These are phyloP conservation scores for Oryza punctata DNA, from an alignment of 176 grass and related monocot species.

Conservation along the genomic window DNA sequence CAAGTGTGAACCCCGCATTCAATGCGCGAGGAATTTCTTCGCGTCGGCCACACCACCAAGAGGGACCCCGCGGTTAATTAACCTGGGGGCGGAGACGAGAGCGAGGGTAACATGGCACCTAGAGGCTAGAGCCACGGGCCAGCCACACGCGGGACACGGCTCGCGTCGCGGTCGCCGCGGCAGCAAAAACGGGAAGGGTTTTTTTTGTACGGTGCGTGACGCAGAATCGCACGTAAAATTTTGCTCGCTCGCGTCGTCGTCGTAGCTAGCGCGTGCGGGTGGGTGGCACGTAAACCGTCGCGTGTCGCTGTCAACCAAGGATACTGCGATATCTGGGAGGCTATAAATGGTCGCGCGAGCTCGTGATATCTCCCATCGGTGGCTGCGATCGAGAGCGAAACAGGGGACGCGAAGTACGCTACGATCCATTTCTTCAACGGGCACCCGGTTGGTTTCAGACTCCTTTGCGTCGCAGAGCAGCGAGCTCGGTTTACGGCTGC, in stretches of 20 bases:
- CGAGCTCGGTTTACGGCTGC: background rate
- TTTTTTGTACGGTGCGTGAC: background rate
- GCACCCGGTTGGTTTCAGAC: background rate
- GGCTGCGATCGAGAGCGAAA: background rate
- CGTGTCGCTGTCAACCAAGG: background rate
- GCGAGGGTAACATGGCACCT: background rate
- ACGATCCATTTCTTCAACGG: too few relatives aligned
- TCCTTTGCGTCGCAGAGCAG: background rate
- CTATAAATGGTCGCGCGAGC: background rate
- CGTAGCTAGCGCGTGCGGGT: too few relatives aligned
- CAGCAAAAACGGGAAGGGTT: background rate
- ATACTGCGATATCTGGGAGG: background rate
- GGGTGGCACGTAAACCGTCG: background rate
- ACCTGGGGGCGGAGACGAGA: background rate
- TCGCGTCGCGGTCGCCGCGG: background rate
- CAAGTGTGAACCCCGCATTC: slow-evolving; percentile 30
- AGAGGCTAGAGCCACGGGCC: too few relatives aligned
- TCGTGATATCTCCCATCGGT: background rate
- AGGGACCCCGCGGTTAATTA: background rate
- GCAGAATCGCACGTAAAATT: background rate
- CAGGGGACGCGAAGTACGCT: too few relatives aligned
- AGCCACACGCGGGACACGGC: background rate
- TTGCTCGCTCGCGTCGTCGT: background rate
- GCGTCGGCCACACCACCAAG: too few relatives aligned
- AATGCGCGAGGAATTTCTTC: slow-evolving; percentile 24